Conservation (phyloP, 495 filamentous ascomycete species). For the Penicillium verhagenii region DNA sequence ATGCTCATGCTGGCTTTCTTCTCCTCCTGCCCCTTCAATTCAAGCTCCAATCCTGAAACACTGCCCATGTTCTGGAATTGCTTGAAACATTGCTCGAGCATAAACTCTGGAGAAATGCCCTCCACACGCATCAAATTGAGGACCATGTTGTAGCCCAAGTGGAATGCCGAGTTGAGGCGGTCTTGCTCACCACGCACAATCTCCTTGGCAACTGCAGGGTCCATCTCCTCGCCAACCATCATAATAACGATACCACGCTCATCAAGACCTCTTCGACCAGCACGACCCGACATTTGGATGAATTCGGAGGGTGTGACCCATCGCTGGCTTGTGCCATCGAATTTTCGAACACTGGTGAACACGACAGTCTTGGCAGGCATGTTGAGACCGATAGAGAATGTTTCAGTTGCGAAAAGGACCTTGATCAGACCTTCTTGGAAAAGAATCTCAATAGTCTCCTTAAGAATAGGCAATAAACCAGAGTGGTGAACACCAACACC, state of each 20-base stretch:
- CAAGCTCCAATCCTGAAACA: conserved; percentile 76
- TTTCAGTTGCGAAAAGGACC: conserved; percentile 95
- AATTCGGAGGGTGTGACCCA: conserved; percentile 96
- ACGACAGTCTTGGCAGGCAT: conserved; percentile 99
- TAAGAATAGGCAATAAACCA: conserved; percentile 90
- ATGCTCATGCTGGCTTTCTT: conserved; percentile 72
- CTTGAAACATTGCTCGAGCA: conserved; percentile 95
- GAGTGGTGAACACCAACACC: conserved; percentile 98
- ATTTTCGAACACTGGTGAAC: conserved; percentile 94
- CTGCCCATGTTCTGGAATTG: conserved; percentile 95
- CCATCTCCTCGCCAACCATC: conserved; percentile 97
- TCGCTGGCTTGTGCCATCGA: conserved; percentile 76
- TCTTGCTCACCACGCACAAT: conserved; percentile 97
- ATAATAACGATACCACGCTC: conserved; percentile 99
- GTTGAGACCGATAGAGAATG: conserved; percentile 97
- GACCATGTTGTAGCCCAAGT: conserved; percentile 99
- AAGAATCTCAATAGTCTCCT: conserved; percentile 97
- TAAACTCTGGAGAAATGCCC: conserved; percentile 93
- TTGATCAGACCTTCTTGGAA: conserved; percentile 99
- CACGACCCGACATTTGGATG: conserved; percentile 97
- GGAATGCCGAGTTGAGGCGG: conserved; percentile 93
- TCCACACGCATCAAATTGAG: conserved; percentile 94
- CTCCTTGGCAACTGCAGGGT: conserved; percentile 86
- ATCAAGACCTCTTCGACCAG: conserved; percentile 93
- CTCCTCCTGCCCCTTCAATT: conserved; percentile 70